These are phyloP conservation scores for Emiliania huxleyi DNA, from an alignment of 78 protist species.

Conservation along the genomic window DNA sequence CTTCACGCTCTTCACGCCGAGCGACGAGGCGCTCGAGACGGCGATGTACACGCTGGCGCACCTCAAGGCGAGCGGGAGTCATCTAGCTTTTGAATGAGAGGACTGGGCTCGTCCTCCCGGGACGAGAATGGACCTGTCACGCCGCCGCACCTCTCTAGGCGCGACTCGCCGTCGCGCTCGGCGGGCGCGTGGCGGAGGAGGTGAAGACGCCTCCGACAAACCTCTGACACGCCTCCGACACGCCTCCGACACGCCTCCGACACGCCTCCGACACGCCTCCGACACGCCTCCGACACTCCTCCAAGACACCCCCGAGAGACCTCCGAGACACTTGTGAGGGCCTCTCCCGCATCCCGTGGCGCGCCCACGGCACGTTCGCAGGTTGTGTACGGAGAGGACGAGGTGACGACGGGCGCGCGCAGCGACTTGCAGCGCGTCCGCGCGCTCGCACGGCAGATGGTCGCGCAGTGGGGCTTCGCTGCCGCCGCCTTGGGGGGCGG, in stretches of 20 bases:
- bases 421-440: conserved; percentile 85
- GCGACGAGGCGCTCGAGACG: conserved; percentile 75
- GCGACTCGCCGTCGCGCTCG: background rate
- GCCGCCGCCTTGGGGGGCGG: background rate
- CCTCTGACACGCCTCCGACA: background rate
- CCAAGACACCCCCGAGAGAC: too few species aligned
- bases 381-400: conserved; percentile 20
- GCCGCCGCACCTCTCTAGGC: background rate
- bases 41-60: conserved; percentile 47
- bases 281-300: too few species aligned
- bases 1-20: conserved; percentile 89
- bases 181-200: conserved; percentile 36
- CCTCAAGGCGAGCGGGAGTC: conserved; percentile 7
- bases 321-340: background rate
- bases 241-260: too few species aligned
- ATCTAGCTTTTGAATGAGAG: too few species aligned
- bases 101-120: too few species aligned
- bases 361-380: background rate
- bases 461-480: conserved; percentile 48
- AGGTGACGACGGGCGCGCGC: conserved; percentile 88
- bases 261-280: too few species aligned
- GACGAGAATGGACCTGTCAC: too few species aligned
- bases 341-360: background rate
- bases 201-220: too few species aligned
- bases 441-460: conserved; percentile 66